phyloP scores from a whole-genome alignment of 768 basidiomycete genomes.

The Hysterangium stoloniferum region DNA sequence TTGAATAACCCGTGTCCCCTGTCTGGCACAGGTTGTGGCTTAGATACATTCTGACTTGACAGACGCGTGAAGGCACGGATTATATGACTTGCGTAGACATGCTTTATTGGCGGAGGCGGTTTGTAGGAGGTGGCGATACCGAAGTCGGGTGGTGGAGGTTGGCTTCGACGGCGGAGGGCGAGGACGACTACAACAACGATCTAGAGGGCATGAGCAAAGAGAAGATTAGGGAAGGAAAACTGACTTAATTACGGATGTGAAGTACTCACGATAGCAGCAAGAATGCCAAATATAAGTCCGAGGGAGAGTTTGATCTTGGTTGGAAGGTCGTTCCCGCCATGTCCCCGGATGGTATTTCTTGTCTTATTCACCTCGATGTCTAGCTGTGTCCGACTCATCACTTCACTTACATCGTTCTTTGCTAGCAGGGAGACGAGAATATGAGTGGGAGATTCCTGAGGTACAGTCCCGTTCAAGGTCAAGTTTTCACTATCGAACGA shows the following conservation, averaged over 20 bases:
- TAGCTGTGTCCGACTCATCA: constrained; percentile 10
- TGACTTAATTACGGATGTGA: no score
- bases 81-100: no score
- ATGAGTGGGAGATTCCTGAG: constrained; percentile 18
- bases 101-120: no score
- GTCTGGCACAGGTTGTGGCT: no score
- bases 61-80: no score
- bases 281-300: not conserved
- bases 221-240: no score
- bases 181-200: not conserved
- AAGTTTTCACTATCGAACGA: constrained; percentile 39
- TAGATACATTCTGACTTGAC: no score
- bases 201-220: not conserved
- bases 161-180: not conserved
- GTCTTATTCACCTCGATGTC: not conserved
- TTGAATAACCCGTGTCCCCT: no score
- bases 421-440: not conserved
- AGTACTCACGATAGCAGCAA: not conserved
- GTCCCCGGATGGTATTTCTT: no score
- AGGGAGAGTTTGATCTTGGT: not conserved
- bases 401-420: not conserved
- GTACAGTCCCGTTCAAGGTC: constrained; percentile 50
- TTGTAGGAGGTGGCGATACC: no score
- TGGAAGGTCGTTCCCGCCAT: constrained; percentile 14
- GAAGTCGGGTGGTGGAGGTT: no score